A percentile compares a stretch with the other conserved stretches of the same genome.
These are phyloP conservation scores for Globisporangium cystogenes DNA, from an alignment of 352 stramenopile genomes.

Conservation along the genomic window DNA sequence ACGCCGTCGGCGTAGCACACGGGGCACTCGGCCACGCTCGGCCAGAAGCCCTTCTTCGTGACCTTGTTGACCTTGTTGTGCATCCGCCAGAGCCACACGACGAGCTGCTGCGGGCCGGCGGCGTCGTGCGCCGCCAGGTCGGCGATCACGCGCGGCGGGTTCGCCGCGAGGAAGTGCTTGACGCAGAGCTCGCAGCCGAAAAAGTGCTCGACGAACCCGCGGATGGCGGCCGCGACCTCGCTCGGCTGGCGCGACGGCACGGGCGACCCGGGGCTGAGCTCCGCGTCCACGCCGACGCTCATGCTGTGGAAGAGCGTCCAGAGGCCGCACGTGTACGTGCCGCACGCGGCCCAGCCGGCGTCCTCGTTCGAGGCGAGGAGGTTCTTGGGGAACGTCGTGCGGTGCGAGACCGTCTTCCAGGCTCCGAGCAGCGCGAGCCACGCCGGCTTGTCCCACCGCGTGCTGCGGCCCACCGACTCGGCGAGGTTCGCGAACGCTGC, in stretches of 20 bases:
- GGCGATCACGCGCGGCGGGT: constrained; percentile 51
- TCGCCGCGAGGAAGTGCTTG: constrained; percentile 64
- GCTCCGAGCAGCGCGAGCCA: constrained; percentile 58
- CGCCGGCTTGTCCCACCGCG: constrained; percentile 42
- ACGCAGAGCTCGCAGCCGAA: constrained; percentile 79
- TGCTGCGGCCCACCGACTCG: constrained; percentile 27
- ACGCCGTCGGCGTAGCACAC: constrained; percentile 58
- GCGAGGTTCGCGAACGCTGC: constrained; percentile 35
- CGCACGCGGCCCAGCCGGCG: constrained; percentile 42
- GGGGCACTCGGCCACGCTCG: constrained; percentile 39
- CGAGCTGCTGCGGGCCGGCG: constrained; percentile 32
- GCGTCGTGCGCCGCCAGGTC: constrained; percentile 30
- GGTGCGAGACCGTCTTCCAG: constrained; percentile 44
- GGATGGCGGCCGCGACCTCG: constrained; percentile 51
- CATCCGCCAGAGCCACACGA: constrained; percentile 79
- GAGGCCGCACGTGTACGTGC: constrained; percentile 75
- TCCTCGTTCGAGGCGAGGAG: constrained; percentile 57
- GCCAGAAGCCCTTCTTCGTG: constrained; percentile 66
- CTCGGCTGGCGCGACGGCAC: constrained; percentile 43
- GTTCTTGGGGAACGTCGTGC: constrained; percentile 51
- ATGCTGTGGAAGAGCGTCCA: constrained; percentile 84
- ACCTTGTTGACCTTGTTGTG: constrained; percentile 82
- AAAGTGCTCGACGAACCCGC: constrained; percentile 71
- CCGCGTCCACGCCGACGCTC: constrained; percentile 32
- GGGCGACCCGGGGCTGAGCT: constrained; percentile 10